phyloP scores from a whole-genome alignment of 2,329 filamentous ascomycete genomes.

The Epichloe sp. region DNA sequence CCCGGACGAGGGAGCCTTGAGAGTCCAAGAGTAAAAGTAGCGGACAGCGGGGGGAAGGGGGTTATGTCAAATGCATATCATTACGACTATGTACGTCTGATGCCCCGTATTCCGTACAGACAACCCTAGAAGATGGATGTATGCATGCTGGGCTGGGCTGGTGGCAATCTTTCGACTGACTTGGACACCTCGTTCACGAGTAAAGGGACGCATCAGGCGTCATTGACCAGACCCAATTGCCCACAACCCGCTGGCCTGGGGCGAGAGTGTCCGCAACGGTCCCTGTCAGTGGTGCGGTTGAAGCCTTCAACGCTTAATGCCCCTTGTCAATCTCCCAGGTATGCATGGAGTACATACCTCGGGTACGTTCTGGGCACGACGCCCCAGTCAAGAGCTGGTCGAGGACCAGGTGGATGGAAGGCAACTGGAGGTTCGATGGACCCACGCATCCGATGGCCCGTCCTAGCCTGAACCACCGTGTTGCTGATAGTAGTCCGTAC shows the following conservation, averaged over 20 bases:
- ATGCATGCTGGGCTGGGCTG: background rate
- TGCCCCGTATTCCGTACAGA: background rate
- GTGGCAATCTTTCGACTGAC: background rate
- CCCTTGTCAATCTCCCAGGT: background rate
- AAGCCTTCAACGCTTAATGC: constrained; percentile 1
- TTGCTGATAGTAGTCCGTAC: background rate
- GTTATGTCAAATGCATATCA: background rate
- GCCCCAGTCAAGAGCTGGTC: constrained; percentile 1
- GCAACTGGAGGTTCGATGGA: background rate
- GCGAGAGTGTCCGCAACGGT: background rate
- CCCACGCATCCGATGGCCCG: constrained; percentile 1
- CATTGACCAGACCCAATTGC: background rate
- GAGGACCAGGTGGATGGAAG: background rate
- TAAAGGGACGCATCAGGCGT: background rate
- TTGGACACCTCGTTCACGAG: background rate
- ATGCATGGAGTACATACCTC: background rate
- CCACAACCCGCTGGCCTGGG: background rate
- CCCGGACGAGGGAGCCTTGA: background rate
- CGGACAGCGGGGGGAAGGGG: background rate
- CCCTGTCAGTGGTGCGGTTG: constrained; percentile 4
- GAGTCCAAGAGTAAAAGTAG: background rate
- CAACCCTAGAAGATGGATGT: background rate
- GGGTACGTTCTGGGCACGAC: background rate
- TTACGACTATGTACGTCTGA: background rate
- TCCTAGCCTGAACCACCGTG: background rate